A percentile compares a stretch with the other conserved stretches of the same genome.
Evolutionary conservation across 345 rosid genomes (phyloP).

Genomic region (Mercurialis annua): DNA sequence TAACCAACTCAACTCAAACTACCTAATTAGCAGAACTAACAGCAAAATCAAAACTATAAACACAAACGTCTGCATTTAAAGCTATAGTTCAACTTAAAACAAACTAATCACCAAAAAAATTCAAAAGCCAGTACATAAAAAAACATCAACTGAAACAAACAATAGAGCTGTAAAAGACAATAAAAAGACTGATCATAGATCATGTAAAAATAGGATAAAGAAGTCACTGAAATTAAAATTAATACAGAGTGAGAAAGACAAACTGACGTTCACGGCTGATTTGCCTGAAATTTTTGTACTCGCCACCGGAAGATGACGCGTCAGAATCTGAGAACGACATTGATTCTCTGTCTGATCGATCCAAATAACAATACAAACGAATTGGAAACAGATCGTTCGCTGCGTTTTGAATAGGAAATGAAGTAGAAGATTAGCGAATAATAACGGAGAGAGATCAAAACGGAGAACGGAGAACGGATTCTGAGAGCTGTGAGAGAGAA

Average conservation of each 20-base stretch:
- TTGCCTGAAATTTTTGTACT: constrained; percentile 76
- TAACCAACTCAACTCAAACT: too few species aligned
- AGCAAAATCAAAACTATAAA: too few species aligned
- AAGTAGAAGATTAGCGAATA: constrained; percentile 6
- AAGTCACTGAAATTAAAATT: neutral
- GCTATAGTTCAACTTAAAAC: neutral
- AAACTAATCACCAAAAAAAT: neutral
- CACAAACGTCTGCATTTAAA: neutral
- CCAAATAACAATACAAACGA: constrained; percentile 22
- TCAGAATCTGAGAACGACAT: constrained; percentile 98
- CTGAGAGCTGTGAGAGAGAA: too few species aligned
- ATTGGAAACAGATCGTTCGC: neutral
- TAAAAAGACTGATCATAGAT: neutral
- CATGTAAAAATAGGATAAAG: neutral
- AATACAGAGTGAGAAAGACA: constrained; percentile 6
- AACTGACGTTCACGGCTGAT: constrained; percentile 87
- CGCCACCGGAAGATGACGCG: constrained; percentile 69
- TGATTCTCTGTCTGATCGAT: constrained; percentile 34
- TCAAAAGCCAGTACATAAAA: neutral
- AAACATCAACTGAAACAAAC: neutral
- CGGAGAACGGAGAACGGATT: constrained; percentile 10
- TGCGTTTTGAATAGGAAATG: neutral
- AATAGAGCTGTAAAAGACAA: neutral
- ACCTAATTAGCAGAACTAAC: too few species aligned
- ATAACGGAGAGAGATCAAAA: neutral